phyloP scores from a whole-genome alignment of 805 yeast species.

The Starmera caribaea region DNA sequence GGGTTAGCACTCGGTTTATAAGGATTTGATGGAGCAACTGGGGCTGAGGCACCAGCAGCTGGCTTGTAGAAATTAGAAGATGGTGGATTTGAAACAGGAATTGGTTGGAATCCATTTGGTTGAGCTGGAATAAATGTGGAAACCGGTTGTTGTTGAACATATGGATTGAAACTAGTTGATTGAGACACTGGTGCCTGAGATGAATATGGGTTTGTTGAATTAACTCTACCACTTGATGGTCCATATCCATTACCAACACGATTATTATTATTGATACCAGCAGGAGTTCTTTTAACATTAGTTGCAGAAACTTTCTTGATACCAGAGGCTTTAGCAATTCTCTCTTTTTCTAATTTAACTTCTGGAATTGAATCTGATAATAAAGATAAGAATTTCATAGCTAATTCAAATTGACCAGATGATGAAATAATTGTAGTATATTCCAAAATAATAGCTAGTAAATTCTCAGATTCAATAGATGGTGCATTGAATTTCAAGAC shows the following conservation, averaged over 20 bases:
- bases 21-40: constrained; percentile 15
- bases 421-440: constrained; percentile 74
- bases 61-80: no score
- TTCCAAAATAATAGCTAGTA: constrained; percentile 55
- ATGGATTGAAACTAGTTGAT: constrained; percentile 4
- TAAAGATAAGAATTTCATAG: constrained; percentile 55
- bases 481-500: constrained; percentile 26
- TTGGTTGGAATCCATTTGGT: constrained; percentile 1
- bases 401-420: constrained; percentile 77
- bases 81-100: constrained; percentile 4
- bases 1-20: constrained; percentile 16
- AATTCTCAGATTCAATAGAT: constrained; percentile 17
- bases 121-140: no score
- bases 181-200: constrained; percentile 1
- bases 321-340: constrained; percentile 62
- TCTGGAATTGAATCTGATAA: constrained; percentile 71
- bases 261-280: constrained; percentile 10
- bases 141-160: constrained; percentile 10
- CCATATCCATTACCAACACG: constrained; percentile 15
- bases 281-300: constrained; percentile 2
- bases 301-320: constrained; percentile 12
- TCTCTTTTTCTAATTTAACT: constrained; percentile 64
- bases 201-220: constrained; percentile 5
- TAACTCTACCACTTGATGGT: constrained; percentile 7
- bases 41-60: constrained; percentile 7